Conservation (phyloP, 345 rosid species). For the Rhodomyrtus tomentosa region DNA sequence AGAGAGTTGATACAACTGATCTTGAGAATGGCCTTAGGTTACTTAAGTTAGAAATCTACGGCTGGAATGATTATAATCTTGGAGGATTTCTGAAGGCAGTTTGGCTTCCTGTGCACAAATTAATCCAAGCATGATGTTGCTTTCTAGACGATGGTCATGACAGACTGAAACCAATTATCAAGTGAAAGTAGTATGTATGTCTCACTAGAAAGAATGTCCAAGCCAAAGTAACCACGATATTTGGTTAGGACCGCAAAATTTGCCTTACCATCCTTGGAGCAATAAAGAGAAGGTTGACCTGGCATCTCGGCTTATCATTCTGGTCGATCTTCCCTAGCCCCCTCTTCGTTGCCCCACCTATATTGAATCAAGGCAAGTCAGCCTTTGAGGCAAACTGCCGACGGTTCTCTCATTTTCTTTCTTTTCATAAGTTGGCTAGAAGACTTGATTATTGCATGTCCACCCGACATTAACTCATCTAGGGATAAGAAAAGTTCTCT, state of each 20-base stretch:
- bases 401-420: too few relatives aligned
- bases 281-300: background rate
- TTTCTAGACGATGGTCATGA: background rate
- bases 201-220: background rate
- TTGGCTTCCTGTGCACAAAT: rapidly evolving
- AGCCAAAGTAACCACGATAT: background rate
- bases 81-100: background rate
- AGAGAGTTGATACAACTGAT: background rate
- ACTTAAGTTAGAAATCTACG: background rate
- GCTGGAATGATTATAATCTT: background rate
- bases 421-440: too few relatives aligned
- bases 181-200: rapidly evolving
- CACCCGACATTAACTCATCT: too few relatives aligned
- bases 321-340: rapidly evolving
- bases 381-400: too few relatives aligned
- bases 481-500: too few relatives aligned
- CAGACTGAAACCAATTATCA: background rate
- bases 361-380: too few relatives aligned
- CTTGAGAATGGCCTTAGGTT: background rate
- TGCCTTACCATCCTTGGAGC: background rate
- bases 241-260: background rate
- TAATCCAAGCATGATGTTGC: background rate
- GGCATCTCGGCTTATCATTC: rapidly evolving
- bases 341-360: too few relatives aligned
- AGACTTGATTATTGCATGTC: too few relatives aligned